Evolutionary conservation across 2,329 filamentous ascomycete species (phyloP), one percentile per base, ranked within the genome.

Genomic region (Hirsutella thompsonii): DNA sequence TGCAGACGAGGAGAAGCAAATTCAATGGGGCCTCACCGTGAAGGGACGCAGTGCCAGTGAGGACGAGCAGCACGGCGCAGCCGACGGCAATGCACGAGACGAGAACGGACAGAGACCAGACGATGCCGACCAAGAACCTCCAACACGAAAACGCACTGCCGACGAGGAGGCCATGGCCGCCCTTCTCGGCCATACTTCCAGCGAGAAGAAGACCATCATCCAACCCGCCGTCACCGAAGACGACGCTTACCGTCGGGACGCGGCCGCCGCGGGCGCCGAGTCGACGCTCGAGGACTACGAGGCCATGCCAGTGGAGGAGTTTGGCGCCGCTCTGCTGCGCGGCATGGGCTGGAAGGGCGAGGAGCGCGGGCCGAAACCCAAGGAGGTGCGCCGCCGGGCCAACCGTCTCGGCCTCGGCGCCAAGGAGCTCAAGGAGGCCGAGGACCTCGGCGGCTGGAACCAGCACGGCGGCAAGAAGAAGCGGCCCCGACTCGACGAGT

Each of bases 261-360:
- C 89, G 23, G 69, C 74, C 11, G 66, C 74, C 20, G 81, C 87
- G 1, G 88, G 87, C 1, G 83, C 87, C 19, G 70, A 76, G 23
- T 81, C 87, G 4, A 84, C 79, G 0, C 66, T 94, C 16, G 83
- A 85, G 28, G 86, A 92, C 53, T 96, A 96, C 62, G 81, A 83
- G 44, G 79, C 82, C 11, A 82, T 94, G 46, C 90, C 92, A 0
- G 87, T 96, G 14, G 90, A 95, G 50, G 88, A 95, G 52, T 98
- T 96, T 49, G 92, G 92, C 8, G 83, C 88, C 16, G 88, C 89
- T 0, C 70, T 96, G 47, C 70, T 98, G 29, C 79, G 89, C 26
- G 88, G 89, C 9, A 95, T 96, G 84, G 92, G 92, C 8, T 95
- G 90, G 89, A 88, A 95, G 67, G 81, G 63, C 59, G 74, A 78